Conservation (phyloP, 306 rosid species). For the Castanea sativa region DNA sequence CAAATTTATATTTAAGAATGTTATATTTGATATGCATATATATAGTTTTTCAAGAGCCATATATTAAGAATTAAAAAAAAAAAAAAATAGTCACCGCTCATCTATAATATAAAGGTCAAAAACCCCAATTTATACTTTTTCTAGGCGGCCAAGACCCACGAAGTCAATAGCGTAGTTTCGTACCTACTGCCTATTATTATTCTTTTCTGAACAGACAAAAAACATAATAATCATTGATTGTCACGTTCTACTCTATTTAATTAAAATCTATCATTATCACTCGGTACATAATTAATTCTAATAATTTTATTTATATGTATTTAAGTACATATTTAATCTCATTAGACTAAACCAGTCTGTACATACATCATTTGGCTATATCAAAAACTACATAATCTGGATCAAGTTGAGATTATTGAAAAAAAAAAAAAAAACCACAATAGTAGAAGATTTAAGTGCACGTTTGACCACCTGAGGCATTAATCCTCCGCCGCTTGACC, state of each 20-base stretch:
- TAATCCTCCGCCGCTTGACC: constrained; percentile 50
- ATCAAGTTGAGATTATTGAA: neutral
- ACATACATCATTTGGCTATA: neutral
- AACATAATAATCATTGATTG: constrained; percentile 13
- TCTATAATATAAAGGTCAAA: too few relatives aligned
- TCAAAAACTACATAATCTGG: neutral
- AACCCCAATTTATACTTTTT: too few relatives aligned
- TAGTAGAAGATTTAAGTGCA: constrained; percentile 18
- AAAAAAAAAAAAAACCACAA: neutral
- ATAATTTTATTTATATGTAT: neutral
- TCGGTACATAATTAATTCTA: neutral
- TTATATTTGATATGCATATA: too few relatives aligned
- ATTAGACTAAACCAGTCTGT: neutral
- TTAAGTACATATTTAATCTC: neutral
- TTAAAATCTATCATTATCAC: neutral
- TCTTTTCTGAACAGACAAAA: too few relatives aligned
- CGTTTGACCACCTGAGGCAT: constrained; percentile 41
- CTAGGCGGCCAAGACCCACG: too few relatives aligned
- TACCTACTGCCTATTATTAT: too few relatives aligned
- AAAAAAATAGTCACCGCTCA: too few relatives aligned
- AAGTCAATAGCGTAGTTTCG: too few relatives aligned
- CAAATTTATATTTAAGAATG: too few relatives aligned
- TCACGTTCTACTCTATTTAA: constrained; percentile 9
- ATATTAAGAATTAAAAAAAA: too few relatives aligned
- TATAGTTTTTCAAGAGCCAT: too few relatives aligned